Percentiles rank a stretch among this genome's conserved stretches.
These are phyloP conservation scores for Trichoderma gracile DNA, from an alignment of 2,329 filamentous ascomycete genomes.

Conservation along the genomic window DNA sequence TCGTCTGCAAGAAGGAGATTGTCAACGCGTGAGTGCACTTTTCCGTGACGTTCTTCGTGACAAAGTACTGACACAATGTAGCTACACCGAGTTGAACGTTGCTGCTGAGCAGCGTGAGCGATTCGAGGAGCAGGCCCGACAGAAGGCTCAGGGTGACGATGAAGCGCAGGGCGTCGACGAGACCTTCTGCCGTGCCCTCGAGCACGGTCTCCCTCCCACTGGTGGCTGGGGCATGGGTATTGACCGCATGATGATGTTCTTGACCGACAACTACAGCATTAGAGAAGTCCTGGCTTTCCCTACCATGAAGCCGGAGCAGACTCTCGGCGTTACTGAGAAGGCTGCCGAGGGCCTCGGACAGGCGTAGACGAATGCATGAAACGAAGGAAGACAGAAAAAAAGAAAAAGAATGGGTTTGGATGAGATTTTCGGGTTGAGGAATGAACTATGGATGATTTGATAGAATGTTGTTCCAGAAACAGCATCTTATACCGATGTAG, in stretches of 20 bases:
- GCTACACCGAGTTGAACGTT: constrained; percentile 89
- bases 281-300: constrained; percentile 96
- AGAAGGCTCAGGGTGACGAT: constrained; percentile 96
- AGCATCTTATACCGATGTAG: constrained; percentile 9
- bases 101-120: constrained; percentile 90
- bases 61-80: constrained; percentile 24
- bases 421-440: background rate
- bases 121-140: constrained; percentile 84
- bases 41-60: background rate
- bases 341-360: constrained; percentile 4
- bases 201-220: constrained; percentile 89
- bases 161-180: constrained; percentile 96
- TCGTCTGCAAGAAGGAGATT: constrained; percentile 78
- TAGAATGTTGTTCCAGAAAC: constrained; percentile 9
- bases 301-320: constrained; percentile 88
- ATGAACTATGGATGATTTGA: background rate
- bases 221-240: constrained; percentile 97
- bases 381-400: background rate
- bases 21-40: constrained; percentile 65
- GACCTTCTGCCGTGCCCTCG: constrained; percentile 87
- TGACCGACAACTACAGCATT: constrained; percentile 91
- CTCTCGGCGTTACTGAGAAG: constrained; percentile 4
- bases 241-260: constrained; percentile 90
- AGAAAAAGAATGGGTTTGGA: background rate
- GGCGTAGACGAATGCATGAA: background rate